phyloP scores from a whole-genome alignment of 345 rosid genomes.

The Cochlearia excelsa region DNA sequence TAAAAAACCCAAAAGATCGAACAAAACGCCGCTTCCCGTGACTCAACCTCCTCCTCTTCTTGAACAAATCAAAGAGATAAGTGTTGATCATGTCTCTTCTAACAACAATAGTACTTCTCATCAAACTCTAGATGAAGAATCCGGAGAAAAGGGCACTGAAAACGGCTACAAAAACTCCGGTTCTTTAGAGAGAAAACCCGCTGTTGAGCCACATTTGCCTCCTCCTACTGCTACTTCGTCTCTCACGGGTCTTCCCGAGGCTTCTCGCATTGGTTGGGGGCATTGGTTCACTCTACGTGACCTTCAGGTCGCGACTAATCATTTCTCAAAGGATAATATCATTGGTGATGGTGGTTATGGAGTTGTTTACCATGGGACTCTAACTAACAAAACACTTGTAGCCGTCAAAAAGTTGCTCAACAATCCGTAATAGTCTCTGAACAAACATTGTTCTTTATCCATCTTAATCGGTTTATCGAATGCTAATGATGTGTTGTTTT shows the following conservation, averaged over 20 bases:
- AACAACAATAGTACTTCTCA: constrained; percentile 43
- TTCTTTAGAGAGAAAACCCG: constrained; percentile 52
- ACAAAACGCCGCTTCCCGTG: constrained; percentile 44
- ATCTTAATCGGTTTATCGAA: background rate
- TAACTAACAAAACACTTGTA: constrained; percentile 69
- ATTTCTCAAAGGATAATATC: constrained; percentile 72
- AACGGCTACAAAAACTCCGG: constrained; percentile 59
- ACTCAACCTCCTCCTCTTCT: constrained; percentile 47
- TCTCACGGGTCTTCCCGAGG: constrained; percentile 76
- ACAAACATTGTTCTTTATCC: constrained; percentile 6
- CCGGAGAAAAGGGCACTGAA: constrained; percentile 57
- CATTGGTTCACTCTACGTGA: constrained; percentile 98
- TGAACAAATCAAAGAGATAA: constrained; percentile 86
- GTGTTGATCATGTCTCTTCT: constrained; percentile 74
- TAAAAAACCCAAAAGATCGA: constrained; percentile 58
- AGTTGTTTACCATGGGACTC: constrained; percentile 75
- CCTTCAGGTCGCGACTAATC: constrained; percentile 72
- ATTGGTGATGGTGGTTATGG: constrained; percentile 99
- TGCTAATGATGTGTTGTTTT: constrained; percentile 18
- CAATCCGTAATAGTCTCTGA: constrained; percentile 58
- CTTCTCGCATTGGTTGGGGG: constrained; percentile 94
- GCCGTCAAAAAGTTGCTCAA: constrained; percentile 96
- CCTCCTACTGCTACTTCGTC: constrained; percentile 67
- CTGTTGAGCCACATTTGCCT: constrained; percentile 49
- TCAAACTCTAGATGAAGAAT: constrained; percentile 49